Base-by-base conservation (phyloP, 352 stramenopile species). In the Globisporangium emineosum region DNA sequence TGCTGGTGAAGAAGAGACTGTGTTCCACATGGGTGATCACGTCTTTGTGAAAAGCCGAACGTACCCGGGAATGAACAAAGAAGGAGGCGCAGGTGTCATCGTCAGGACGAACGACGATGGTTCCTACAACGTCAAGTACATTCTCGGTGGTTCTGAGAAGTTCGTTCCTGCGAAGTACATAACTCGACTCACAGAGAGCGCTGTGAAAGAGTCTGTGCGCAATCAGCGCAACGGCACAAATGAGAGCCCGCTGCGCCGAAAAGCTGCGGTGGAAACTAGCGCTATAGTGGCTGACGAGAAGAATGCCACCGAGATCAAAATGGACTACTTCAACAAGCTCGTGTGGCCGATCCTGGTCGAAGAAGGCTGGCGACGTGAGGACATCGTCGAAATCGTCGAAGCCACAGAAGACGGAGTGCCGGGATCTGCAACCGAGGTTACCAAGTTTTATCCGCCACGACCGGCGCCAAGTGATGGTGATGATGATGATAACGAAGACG, bases 41-140 rank as follows among this genome's bases (percentile, higher is more conserved):
- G 78, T 96, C 19, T 94, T 96, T 67, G 87, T 96, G 33, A 69
- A 69, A 33, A 77, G 79, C 61, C 82, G 86, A 15, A 93, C 85
- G 52, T 75, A 78, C 35, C 87, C 85, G 33, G 87, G 87, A 13
- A 85, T 96, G 50, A 96, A 96, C 75, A 88, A 88, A 47, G 67
- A 79, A 32, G 87, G 87, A 33, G 87, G 87, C 25, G 82, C 81
- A 13, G 87, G 65, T 2, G 73, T 78, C 32, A 69, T 96, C 15
- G 56, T 70, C 43, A 58, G 70, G 8, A 65, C 67, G 32, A 89
- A 91, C 60, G 78, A 81, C 9, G 85, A 93, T 49, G 79, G 75
- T 52, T 82, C 81, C 17, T 93, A 93, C 71, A 77, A 88, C 57
- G 74, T 96, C 62, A 96, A 96, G 73, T 96, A 93, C 65, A 64